A percentile compares a stretch with the other conserved stretches of the same genome.
phyloP scores from a whole-genome alignment of 805 yeast genomes.

The Cyberlindnera euphorbiae region DNA sequence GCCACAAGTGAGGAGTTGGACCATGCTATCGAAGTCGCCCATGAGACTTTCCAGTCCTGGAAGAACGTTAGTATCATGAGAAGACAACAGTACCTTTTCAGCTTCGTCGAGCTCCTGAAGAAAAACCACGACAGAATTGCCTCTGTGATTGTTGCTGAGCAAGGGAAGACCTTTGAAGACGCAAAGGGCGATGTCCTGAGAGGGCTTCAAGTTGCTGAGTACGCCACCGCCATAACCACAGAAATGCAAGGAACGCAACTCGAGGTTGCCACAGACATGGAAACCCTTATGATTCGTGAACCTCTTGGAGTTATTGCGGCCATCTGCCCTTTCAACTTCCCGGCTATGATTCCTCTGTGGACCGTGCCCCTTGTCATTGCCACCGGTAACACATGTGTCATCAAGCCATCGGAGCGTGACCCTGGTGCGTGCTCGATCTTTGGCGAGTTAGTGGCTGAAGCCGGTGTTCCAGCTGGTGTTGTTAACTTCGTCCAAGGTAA shows the following conservation, averaged over 20 bases:
- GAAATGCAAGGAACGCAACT: conserved; percentile 59
- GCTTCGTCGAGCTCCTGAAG: conserved; percentile 58
- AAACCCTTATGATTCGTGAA: conserved; percentile 65
- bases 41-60: conserved; percentile 45
- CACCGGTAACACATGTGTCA: conserved; percentile 69
- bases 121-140: conserved; percentile 68
- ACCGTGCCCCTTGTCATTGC: conserved; percentile 49
- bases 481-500: conserved; percentile 68
- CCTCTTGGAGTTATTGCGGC: conserved; percentile 74
- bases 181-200: conserved; percentile 73
- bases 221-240: conserved; percentile 60
- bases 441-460: conserved; percentile 62
- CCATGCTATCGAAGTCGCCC: conserved; percentile 60
- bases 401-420: conserved; percentile 68
- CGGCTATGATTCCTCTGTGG: conserved; percentile 72
- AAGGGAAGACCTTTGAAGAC: conserved; percentile 72
- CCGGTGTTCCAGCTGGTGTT: conserved; percentile 72
- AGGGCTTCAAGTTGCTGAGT: conserved; percentile 76
- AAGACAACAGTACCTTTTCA: conserved; percentile 63
- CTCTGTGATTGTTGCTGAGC: conserved; percentile 59
- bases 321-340: conserved; percentile 80
- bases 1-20: conserved; percentile 57
- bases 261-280: conserved; percentile 72
- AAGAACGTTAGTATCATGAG: conserved; percentile 37
- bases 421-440: conserved; percentile 74